Base-by-base conservation (phyloP, 140 eudicot genomes). In the Eryngium alpinum region DNA sequence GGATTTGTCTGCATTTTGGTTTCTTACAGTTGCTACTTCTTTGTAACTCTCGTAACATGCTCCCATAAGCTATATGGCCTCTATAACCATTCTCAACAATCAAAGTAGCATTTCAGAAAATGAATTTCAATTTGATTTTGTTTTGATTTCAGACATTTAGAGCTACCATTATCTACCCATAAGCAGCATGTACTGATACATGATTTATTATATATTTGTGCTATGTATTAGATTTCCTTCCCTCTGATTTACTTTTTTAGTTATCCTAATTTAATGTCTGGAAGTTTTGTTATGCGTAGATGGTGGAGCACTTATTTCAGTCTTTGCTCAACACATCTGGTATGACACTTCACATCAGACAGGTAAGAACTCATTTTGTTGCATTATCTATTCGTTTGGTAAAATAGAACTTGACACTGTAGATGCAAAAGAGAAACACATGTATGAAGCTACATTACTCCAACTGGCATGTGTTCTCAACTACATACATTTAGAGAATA, bases 221-320 rank as follows among this genome's bases (percentile, higher is more conserved):
- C 46, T 38, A 38, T 38, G 46, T 38, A 38, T 38, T 38, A 38
- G 46, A 38, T 43, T 65, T 43, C 15, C 24, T 79, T 15, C 72
- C 18, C 44, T 15, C 19, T 63, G 38, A n/a, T 50, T 67, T 80
- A 34, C 15, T 5, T 59, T n/a, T 65, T 62, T 72, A 52, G 19
- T 15, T 75, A 28, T 56, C 43, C 21, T 28, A 17, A 50, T 19
- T 28, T 34, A 24, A 76, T 15, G 32, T 66, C 69, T 22, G 67
- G 62, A n/a, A 72, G 10, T 82, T 66, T 70, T 79, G 62, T 73
- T 82, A 10, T 46, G n/a, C 57, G 52, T 85, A 94, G 98, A 87
- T 92, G 72, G 98, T 94, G 89, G 98, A 94, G 85, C 98, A 94
- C 85, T 94, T 94, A 86, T 94, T 94, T 86, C 98, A 94, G 93